Evolutionary conservation across 176 grass and related monocot species (phyloP).

Genomic region (Rhynchospora pubera): DNA sequence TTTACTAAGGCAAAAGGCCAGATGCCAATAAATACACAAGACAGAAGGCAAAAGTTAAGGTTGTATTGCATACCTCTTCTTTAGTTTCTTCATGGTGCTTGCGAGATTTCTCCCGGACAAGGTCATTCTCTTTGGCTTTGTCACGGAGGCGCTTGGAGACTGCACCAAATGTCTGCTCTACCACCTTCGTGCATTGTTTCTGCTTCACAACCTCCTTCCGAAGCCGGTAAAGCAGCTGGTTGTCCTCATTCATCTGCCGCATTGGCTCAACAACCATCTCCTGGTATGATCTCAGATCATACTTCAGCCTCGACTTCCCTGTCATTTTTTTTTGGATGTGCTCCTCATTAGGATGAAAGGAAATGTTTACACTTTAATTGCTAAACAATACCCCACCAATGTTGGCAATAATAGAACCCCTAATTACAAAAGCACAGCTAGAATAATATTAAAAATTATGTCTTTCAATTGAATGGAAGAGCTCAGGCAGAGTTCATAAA

Average conservation of each 20-base stretch:
- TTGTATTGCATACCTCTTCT: constrained; percentile 45
- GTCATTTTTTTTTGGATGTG: constrained; percentile 15
- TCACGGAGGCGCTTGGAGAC: constrained; percentile 46
- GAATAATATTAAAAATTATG: not conserved
- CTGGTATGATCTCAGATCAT: constrained; percentile 74
- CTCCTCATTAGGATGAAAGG: not conserved
- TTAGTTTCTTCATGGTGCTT: constrained; percentile 64
- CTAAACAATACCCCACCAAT: constrained; percentile 2
- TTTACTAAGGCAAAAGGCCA: not conserved
- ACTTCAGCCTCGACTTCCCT: constrained; percentile 69
- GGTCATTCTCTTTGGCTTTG: constrained; percentile 36
- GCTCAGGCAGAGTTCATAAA: not conserved
- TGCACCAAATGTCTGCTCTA: constrained; percentile 44
- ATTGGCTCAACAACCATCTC: constrained; percentile 78
- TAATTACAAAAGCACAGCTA: not conserved
- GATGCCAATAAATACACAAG: not conserved
- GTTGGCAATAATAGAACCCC: not conserved
- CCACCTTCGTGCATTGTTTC: constrained; percentile 45
- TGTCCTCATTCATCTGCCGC: constrained; percentile 89
- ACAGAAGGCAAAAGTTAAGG: not conserved
- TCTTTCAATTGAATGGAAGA: not conserved
- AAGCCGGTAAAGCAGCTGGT: constrained; percentile 56
- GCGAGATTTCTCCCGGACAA: constrained; percentile 41
- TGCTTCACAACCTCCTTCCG: constrained; percentile 55
- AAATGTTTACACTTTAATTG: not conserved